A percentile compares a stretch with the other conserved stretches of the same genome.
phyloP scores from a whole-genome alignment of 306 rosid genomes.

The Castanospermum australe region DNA sequence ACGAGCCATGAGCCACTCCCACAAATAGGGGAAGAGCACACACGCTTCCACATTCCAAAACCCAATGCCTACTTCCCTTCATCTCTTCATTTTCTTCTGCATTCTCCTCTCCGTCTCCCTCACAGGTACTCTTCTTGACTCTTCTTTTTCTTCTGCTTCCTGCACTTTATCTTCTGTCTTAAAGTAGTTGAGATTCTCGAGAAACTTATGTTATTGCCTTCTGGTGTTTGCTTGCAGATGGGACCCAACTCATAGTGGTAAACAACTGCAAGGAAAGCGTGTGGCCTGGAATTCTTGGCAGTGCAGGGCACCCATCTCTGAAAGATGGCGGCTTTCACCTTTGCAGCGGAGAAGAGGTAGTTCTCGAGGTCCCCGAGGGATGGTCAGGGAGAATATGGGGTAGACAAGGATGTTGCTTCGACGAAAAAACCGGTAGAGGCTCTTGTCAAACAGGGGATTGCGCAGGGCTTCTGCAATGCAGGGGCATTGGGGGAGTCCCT shows the following conservation, averaged over 20 bases:
- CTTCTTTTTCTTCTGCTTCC: neutral
- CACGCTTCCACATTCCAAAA: slow-evolving; percentile 6
- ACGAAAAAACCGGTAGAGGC: slow-evolving; percentile 44
- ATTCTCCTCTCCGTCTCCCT: slow-evolving; percentile 38
- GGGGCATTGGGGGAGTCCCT: slow-evolving; percentile 59
- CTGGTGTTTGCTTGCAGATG: slow-evolving; percentile 40
- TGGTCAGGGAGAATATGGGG: slow-evolving; percentile 90
- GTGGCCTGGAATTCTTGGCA: slow-evolving; percentile 64
- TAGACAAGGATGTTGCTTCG: slow-evolving; percentile 69
- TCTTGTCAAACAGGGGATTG: slow-evolving; percentile 71
- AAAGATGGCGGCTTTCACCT: slow-evolving; percentile 58
- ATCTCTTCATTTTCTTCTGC: slow-evolving; percentile 26
- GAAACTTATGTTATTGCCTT: neutral
- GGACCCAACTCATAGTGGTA: slow-evolving; percentile 45
- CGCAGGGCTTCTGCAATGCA: slow-evolving; percentile 54
- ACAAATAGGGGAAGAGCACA: neutral
- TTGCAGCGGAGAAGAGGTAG: slow-evolving; percentile 40
- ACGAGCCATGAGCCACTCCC: neutral
- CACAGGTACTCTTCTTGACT: slow-evolving; percentile 23
- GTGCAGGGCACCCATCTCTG: slow-evolving; percentile 45
- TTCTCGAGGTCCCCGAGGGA: slow-evolving; percentile 39
- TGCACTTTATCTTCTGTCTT: neutral
- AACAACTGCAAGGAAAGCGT: slow-evolving; percentile 65
- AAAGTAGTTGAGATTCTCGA: neutral
- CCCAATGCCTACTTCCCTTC: slow-evolving; percentile 43